Conservation (phyloP, 805 yeast genomes). For the Pichia paraexigua region DNA sequence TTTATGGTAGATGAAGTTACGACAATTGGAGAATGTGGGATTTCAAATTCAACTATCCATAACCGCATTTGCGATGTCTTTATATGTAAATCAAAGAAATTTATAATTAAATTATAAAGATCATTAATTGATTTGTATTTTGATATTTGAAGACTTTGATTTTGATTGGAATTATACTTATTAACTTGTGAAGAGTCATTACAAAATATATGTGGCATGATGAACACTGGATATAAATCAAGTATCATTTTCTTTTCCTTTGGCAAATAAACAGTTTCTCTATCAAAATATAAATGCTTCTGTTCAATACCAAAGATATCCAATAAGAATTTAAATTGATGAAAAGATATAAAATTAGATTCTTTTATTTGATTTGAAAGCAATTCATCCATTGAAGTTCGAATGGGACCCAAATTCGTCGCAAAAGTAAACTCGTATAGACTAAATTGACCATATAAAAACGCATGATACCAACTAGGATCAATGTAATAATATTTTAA, state of each 20-base stretch:
- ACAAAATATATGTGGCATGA: slow-evolving; percentile 23
- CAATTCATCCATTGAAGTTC: slow-evolving; percentile 35
- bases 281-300: slow-evolving; percentile 29
- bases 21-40: slow-evolving; percentile 13
- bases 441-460: slow-evolving; percentile 29
- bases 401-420: slow-evolving; percentile 36
- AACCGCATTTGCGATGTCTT: slow-evolving; percentile 11
- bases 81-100: neutral
- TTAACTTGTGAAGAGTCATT: slow-evolving; percentile 16
- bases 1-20: slow-evolving; percentile 14
- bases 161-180: slow-evolving; percentile 26
- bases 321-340: slow-evolving; percentile 36
- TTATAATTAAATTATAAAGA: neutral
- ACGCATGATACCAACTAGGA: slow-evolving; percentile 33
- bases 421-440: slow-evolving; percentile 24
- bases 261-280: slow-evolving; percentile 25
- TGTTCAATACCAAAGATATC: slow-evolving; percentile 49
- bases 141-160: slow-evolving; percentile 25
- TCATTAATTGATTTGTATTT: neutral
- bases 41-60: slow-evolving; percentile 20
- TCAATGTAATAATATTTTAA: slow-evolving; percentile 43
- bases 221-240: slow-evolving; percentile 20
- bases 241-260: slow-evolving; percentile 20
- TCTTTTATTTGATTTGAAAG: neutral
- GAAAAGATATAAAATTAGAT: slow-evolving; percentile 33